Conservation (phyloP, 1,139 yeast species). For the Candida tetrigidarum region DNA sequence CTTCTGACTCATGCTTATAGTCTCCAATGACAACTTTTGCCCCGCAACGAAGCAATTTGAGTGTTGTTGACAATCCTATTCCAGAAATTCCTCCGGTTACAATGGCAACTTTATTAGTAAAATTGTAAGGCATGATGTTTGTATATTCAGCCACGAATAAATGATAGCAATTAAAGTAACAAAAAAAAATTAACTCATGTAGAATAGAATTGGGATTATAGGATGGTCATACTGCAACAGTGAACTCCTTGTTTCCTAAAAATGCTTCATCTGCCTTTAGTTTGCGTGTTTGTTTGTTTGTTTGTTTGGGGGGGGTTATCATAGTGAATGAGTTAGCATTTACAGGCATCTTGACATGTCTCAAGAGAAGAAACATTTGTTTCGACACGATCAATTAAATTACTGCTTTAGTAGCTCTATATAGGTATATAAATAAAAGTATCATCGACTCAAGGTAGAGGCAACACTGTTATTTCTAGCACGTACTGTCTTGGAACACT, state of each 20-base stretch:
- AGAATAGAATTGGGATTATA: too few relatives aligned
- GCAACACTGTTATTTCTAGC: not conserved
- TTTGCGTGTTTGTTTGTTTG: too few relatives aligned
- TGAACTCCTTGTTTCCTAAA: not conserved
- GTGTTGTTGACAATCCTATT: conserved; percentile 27
- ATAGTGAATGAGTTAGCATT: too few relatives aligned
- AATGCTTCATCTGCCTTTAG: too few relatives aligned
- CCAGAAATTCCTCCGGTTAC: conserved; percentile 36
- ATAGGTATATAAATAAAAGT: too few relatives aligned
- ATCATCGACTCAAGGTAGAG: not conserved
- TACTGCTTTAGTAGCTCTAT: too few relatives aligned
- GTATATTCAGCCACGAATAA: not conserved
- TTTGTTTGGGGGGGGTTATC: too few relatives aligned
- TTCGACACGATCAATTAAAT: too few relatives aligned
- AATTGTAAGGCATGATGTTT: conserved; percentile 15
- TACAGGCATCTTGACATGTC: too few relatives aligned
- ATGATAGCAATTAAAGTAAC: not conserved
- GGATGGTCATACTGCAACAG: too few relatives aligned
- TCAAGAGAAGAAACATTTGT: too few relatives aligned
- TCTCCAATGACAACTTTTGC: conserved; percentile 25
- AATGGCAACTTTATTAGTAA: conserved; percentile 25
- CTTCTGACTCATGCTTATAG: conserved; percentile 16
- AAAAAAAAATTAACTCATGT: not conserved
- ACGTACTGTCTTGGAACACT: conserved; percentile 7
- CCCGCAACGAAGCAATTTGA: conserved; percentile 23